Base-by-base conservation (phyloP, 169 alveolate species). In the Blepharisma undulans region DNA sequence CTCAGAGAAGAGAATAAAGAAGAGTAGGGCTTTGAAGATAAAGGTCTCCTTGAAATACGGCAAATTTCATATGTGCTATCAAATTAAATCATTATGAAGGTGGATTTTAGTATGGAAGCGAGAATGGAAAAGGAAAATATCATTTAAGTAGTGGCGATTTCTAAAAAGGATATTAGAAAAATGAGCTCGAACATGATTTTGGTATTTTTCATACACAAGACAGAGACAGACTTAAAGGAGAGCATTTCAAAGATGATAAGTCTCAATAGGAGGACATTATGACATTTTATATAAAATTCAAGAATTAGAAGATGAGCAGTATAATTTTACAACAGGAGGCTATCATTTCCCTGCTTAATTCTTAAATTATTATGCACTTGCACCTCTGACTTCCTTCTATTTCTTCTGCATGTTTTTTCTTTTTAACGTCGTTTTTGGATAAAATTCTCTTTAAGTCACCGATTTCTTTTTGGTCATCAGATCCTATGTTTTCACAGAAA, bases 111-210 rank as follows among this genome's bases (percentile, higher is more conserved):
- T 14, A 79, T 30, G 61, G 61, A 4, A 79, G 61, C 29, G 19
- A 21, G 36, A 79, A 27, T 79, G 89, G 89, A n/a, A 84, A 32
- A 32, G 89, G 89, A 32, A 84, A 84, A 84, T 22, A 32, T 32
- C 7, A n/a, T 48, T 36, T 7, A 14, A 84, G 10, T 10, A 76
- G n/a, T 18, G 32, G 48, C 36, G 27, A 21, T 84, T 21, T 32
- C 33, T 92, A 92, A 66, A 92, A 92, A 74, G 95, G 95, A 14
- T 90, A 90, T 16, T 86, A 82, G 80, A 34, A 8, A 33, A 33
- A 84, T 72, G 90, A 84, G 66, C 78, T 77, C 12, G 80, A 61
- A 76, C 84, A 90, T 30, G 95, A 94, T 14, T 34, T 82, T 33
- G 95, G 94, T 7, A 66, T 21, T 90, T 80, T 33, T 34, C 27